A percentile compares a stretch with the other conserved stretches of the same genome.
Evolutionary conservation across 495 filamentous ascomycete species (phyloP).

Genomic region (Aspergillus steynii): DNA sequence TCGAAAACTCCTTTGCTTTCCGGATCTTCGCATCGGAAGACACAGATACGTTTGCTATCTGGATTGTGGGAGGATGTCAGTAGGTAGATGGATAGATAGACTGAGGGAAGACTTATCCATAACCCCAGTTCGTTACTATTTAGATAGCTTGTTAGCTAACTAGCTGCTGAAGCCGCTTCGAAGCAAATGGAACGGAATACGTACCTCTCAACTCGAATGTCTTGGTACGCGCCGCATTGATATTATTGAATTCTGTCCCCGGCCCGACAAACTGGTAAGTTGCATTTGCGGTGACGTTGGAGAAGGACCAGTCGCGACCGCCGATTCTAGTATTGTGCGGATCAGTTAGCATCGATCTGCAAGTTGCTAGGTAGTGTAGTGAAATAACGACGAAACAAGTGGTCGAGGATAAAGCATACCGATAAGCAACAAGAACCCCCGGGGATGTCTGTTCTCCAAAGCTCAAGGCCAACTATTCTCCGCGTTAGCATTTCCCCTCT

Average conservation of each 20-base stretch:
- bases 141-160: slow-evolving; percentile 11
- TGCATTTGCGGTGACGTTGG: slow-evolving; percentile 61
- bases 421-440: slow-evolving; percentile 59
- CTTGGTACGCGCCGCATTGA: slow-evolving; percentile 22
- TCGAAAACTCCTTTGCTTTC: slow-evolving; percentile 50
- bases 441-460: slow-evolving; percentile 60
- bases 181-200: background rate
- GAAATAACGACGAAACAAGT: background rate
- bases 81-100: background rate
- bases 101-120: slow-evolving; percentile 44
- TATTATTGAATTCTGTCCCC: slow-evolving; percentile 21
- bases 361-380: too few species aligned
- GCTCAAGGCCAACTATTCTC: slow-evolving; percentile 50
- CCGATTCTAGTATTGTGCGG: slow-evolving; percentile 41
- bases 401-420: slow-evolving; percentile 19
- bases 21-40: slow-evolving; percentile 46
- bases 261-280: slow-evolving; percentile 61
- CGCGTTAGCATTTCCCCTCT: slow-evolving; percentile 10
- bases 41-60: slow-evolving; percentile 58
- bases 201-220: slow-evolving; percentile 42
- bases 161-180: background rate
- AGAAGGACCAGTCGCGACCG: slow-evolving; percentile 66
- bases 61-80: slow-evolving; percentile 39
- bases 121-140: slow-evolving; percentile 66
- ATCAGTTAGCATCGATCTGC: background rate